Evolutionary conservation across 495 filamentous ascomycete species (phyloP), one percentile per base, ranked within the genome.

Genomic region (Clohesyomyces aquaticus): DNA sequence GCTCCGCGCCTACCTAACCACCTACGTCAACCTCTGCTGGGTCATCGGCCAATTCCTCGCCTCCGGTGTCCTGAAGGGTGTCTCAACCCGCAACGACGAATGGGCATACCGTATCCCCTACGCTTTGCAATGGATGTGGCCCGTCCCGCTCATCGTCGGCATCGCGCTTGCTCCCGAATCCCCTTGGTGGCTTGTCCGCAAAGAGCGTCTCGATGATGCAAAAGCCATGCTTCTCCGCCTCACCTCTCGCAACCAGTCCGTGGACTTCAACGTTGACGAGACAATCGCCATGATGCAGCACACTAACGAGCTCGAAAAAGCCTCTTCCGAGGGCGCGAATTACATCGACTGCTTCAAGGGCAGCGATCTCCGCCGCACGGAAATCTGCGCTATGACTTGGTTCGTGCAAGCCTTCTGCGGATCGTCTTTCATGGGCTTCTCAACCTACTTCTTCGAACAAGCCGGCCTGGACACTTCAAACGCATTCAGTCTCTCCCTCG

Each of bases 91-190:
- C 11, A 47, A 75, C 1, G 83, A 86, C 52, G 70, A 88, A 68
- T 89, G 87, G 87, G 80, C 84, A 1, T 89, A 89, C 72, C 79
- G 85, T 12, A 84, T 87, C 59, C 86, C 87, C 0, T 91, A 90
- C 63, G 85, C 84, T 2, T 71, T 91, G 8, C 90, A 94, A 75
- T 94, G 90, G 90, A 88, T 94, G 82, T 94, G 89, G 88, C 89
- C 90, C 0, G 70, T 88, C 3, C 89, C 89, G 2, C 43, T 69
- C 35, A 59, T 69, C 42, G 79, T 94, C 4, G 82, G 88, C 56
- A 78, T 91, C 61, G 79, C 77, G 51, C 81, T 90, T 22, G 88
- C 88, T 0, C 90, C 90, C 2, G 90, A 94, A 73, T 86, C 82
- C 0, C 90, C 90, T 0, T 93, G 88, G 89, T 93, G 90, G 89